phyloP scores from a whole-genome alignment of 2,329 filamentous ascomycete species.

The Colletotrichum sp. region DNA sequence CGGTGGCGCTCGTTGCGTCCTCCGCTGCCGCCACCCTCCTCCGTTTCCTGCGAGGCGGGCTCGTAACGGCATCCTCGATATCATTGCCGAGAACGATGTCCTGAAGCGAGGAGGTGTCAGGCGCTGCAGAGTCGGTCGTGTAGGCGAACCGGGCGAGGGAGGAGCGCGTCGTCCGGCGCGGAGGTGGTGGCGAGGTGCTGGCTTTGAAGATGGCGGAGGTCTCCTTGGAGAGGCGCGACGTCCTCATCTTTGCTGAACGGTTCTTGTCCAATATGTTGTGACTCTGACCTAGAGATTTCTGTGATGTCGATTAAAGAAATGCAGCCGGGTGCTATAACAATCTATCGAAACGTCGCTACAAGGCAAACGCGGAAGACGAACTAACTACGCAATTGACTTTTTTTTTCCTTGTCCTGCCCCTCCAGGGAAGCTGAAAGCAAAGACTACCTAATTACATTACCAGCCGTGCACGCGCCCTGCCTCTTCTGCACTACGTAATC shows the following conservation, averaged over 20 bases:
- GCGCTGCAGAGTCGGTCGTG: conserved; percentile 25
- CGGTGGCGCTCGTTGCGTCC: conserved; percentile 17
- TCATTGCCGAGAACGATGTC: conserved; percentile 38
- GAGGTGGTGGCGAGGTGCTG: conserved; percentile 38
- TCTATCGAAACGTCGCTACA: not conserved
- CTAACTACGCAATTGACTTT: not conserved
- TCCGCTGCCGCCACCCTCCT: conserved; percentile 43
- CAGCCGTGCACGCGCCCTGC: not conserved
- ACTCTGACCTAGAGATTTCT: not conserved
- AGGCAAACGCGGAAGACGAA: not conserved
- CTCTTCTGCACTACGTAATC: not conserved
- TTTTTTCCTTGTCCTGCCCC: not conserved
- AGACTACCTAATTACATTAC: not conserved
- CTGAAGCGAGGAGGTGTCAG: not conserved
- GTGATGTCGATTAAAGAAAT: not conserved
- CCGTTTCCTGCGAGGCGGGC: conserved; percentile 45
- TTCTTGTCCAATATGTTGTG: not conserved
- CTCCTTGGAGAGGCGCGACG: conserved; percentile 63
- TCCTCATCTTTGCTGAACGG: conserved; percentile 48
- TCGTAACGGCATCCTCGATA: conserved; percentile 61
- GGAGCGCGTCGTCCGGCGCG: conserved; percentile 55
- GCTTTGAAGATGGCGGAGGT: conserved; percentile 59
- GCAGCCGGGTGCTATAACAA: not conserved
- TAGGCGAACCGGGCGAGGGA: conserved; percentile 53
- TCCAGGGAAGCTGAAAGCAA: not conserved